phyloP scores from a whole-genome alignment of 306 rosid species.

The Chamaecrista fasciculata region DNA sequence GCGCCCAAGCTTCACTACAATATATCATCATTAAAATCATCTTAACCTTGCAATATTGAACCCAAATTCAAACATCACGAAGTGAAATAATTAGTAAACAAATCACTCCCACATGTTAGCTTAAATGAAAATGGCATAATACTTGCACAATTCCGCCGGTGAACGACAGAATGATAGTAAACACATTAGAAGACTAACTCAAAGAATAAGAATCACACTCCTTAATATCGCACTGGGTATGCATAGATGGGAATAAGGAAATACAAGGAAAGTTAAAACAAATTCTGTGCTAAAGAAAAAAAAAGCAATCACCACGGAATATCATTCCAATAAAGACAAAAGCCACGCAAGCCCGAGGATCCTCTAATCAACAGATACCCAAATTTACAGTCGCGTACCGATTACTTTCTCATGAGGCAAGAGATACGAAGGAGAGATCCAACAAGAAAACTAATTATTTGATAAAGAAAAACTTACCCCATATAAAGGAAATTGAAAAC shows the following conservation, averaged over 20 bases:
- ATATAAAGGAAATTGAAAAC: too few species aligned
- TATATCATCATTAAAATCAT: constrained; percentile 48
- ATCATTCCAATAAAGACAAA: not conserved
- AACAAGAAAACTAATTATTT: not conserved
- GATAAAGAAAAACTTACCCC: not conserved
- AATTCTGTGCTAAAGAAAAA: not conserved
- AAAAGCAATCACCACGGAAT: not conserved
- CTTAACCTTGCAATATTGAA: constrained; percentile 48
- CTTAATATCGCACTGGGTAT: too few species aligned
- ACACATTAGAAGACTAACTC: not conserved
- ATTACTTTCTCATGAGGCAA: not conserved
- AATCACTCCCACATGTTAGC: constrained; percentile 23
- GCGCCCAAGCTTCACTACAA: constrained; percentile 48
- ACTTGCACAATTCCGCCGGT: not conserved
- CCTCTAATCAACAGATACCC: not conserved
- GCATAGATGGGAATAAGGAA: too few species aligned
- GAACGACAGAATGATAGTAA: constrained; percentile 24
- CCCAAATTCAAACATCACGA: constrained; percentile 33
- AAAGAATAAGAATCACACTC: not conserved
- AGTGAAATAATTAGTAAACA: constrained; percentile 32
- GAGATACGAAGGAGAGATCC: constrained; percentile 2
- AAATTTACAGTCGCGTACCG: not conserved
- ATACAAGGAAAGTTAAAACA: too few species aligned
- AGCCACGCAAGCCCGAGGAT: constrained; percentile 6
- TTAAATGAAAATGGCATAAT: not conserved